Conservation (phyloP, 495 filamentous ascomycete species). For the Penicillium robsamsonii region DNA sequence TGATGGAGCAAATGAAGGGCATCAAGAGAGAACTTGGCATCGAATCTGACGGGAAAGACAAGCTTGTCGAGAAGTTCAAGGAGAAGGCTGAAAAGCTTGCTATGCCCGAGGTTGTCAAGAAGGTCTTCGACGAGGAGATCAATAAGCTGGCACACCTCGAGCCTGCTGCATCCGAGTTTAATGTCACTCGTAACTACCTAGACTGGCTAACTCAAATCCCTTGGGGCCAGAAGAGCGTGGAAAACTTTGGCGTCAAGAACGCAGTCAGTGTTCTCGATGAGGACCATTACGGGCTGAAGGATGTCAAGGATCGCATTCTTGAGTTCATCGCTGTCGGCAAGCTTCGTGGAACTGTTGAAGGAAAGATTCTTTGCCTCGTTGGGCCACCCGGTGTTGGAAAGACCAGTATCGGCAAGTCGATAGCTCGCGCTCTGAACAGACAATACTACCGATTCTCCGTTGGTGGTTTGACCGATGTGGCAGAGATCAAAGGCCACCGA, state of each 20-base stretch:
- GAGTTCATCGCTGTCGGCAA: conserved; percentile 99
- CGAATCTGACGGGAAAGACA: conserved; percentile 96
- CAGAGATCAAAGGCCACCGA: conserved; percentile 98
- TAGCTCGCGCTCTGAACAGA: conserved; percentile 88
- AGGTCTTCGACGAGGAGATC: conserved; percentile 97
- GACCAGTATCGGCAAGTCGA: conserved; percentile 97
- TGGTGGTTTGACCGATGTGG: conserved; percentile 93
- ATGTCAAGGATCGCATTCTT: conserved; percentile 97
- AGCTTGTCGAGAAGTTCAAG: conserved; percentile 94
- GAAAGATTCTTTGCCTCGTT: conserved; percentile 97
- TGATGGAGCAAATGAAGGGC: conserved; percentile 99
- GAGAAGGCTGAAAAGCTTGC: conserved; percentile 91
- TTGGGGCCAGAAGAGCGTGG: conserved; percentile 92
- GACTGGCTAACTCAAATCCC: conserved; percentile 99
- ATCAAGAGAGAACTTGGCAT: conserved; percentile 93
- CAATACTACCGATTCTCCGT: conserved; percentile 99
- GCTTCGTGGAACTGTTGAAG: conserved; percentile 93
- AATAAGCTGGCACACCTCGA: conserved; percentile 95
- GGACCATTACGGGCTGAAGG: conserved; percentile 95
- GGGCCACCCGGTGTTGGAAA: conserved; percentile 97
- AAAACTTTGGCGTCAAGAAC: conserved; percentile 93
- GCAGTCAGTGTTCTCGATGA: conserved; percentile 91
- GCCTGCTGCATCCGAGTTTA: conserved; percentile 94
- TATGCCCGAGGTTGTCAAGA: conserved; percentile 94
- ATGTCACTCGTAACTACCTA: conserved; percentile 98